Conservation (phyloP, 495 filamentous ascomycete species). For the Penicillium steckii region DNA sequence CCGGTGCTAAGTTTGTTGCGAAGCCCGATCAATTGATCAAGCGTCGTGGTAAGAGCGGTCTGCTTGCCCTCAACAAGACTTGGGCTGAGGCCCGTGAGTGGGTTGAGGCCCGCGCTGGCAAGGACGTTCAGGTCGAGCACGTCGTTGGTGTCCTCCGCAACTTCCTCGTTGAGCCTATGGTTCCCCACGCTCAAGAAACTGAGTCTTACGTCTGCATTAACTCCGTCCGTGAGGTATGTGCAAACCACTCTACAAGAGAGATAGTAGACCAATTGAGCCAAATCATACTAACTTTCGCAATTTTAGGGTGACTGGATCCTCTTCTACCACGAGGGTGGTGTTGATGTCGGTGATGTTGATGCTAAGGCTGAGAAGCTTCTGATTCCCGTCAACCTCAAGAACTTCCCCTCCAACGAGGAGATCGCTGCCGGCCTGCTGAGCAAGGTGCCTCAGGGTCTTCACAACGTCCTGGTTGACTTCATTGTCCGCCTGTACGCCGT, state of each 20-base stretch:
- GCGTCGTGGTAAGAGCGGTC: slow-evolving; percentile 96
- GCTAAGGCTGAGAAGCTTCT: slow-evolving; percentile 98
- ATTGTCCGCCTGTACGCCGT: slow-evolving; percentile 92
- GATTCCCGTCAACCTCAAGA: slow-evolving; percentile 89
- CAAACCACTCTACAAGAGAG: neutral
- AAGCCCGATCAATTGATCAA: slow-evolving; percentile 99
- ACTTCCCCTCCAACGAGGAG: slow-evolving; percentile 95
- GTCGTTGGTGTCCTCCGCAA: slow-evolving; percentile 83
- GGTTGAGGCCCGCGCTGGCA: slow-evolving; percentile 88
- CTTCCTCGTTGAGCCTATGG: slow-evolving; percentile 98
- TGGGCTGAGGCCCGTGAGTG: slow-evolving; percentile 91
- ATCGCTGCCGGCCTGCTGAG: slow-evolving; percentile 80
- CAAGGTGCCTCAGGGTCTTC: slow-evolving; percentile 92
- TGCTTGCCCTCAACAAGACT: slow-evolving; percentile 94
- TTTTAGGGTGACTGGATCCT: slow-evolving; percentile 96
- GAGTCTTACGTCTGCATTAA: slow-evolving; percentile 99
- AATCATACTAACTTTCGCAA: slow-evolving; percentile 6
- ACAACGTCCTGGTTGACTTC: slow-evolving; percentile 99
- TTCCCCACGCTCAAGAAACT: slow-evolving; percentile 86
- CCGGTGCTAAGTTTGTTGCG: slow-evolving; percentile 89
- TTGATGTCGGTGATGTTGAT: slow-evolving; percentile 99
- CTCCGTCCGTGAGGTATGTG: slow-evolving; percentile 82
- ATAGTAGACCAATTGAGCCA: neutral
- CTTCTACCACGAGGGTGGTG: slow-evolving; percentile 98
- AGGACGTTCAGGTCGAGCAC: slow-evolving; percentile 89